A percentile compares a stretch with the other conserved stretches of the same genome.
phyloP scores from a whole-genome alignment of 345 rosid genomes.

The Pelargonium nanum region DNA sequence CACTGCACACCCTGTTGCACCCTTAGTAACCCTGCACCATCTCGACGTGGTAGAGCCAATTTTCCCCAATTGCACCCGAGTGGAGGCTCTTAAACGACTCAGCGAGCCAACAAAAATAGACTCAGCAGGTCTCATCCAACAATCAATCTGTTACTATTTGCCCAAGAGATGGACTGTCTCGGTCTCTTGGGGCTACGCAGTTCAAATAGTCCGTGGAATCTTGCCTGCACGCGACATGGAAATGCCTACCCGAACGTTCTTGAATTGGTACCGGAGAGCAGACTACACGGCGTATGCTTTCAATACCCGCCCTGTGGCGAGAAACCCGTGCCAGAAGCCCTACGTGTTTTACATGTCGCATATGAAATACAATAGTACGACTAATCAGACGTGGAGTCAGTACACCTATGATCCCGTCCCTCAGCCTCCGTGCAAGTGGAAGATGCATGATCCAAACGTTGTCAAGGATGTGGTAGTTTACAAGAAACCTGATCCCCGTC shows the following conservation, averaged over 20 bases:
- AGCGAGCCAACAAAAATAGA: slow-evolving; percentile 35
- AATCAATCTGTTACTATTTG: slow-evolving; percentile 57
- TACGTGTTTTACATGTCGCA: slow-evolving; percentile 34
- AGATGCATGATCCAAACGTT: slow-evolving; percentile 20
- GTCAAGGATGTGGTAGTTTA: slow-evolving; percentile 27
- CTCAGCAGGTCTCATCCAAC: slow-evolving; percentile 57
- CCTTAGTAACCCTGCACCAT: neutral
- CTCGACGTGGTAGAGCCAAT: slow-evolving; percentile 29
- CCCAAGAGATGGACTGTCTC: slow-evolving; percentile 55
- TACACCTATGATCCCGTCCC: slow-evolving; percentile 21
- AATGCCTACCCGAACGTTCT: slow-evolving; percentile 45
- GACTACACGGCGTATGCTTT: slow-evolving; percentile 31
- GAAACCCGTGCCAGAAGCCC: slow-evolving; percentile 39
- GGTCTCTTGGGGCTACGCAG: slow-evolving; percentile 72
- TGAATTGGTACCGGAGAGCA: slow-evolving; percentile 39
- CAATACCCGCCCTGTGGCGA: slow-evolving; percentile 40
- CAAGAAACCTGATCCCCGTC: slow-evolving; percentile 30
- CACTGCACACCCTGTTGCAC: neutral
- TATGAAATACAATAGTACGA: slow-evolving; percentile 15
- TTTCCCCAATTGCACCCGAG: slow-evolving; percentile 42
- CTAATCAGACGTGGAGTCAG: slow-evolving; percentile 29
- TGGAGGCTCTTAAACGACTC: slow-evolving; percentile 36
- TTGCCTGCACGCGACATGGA: slow-evolving; percentile 38
- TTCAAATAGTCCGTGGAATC: slow-evolving; percentile 46
- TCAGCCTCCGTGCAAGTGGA: slow-evolving; percentile 34